Conservation (phyloP, 768 basidiomycete genomes). For the Kwoniella dendrophila region DNA sequence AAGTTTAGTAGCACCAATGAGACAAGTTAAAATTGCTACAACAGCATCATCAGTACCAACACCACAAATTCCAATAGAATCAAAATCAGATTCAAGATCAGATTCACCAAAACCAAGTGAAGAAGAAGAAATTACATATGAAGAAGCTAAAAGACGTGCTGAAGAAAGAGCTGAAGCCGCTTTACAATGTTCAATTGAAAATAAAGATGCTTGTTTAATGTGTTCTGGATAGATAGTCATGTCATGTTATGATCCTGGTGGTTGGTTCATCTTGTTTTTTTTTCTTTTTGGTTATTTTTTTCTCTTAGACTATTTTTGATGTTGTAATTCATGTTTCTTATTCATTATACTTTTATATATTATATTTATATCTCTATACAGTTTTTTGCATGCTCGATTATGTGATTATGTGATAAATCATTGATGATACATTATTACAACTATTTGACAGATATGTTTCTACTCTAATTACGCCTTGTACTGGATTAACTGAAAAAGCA, state of each 20-base stretch:
- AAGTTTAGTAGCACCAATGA: slow-evolving; percentile 37
- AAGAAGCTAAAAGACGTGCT: slow-evolving; percentile 54
- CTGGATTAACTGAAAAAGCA: no score
- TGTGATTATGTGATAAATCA: not conserved
- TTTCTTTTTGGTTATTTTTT: slow-evolving; percentile 1
- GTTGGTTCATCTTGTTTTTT: not conserved
- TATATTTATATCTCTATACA: not conserved
- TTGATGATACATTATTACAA: not conserved
- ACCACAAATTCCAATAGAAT: slow-evolving; percentile 12
- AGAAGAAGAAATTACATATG: slow-evolving; percentile 55
- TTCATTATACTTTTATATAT: not conserved
- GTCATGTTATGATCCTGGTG: no score
- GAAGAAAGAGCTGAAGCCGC: slow-evolving; percentile 56
- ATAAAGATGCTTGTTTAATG: slow-evolving; percentile 55
- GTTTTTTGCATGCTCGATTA: slow-evolving; percentile 16
- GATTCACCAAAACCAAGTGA: slow-evolving; percentile 43
- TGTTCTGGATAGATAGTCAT: slow-evolving; percentile 44
- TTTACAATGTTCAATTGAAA: slow-evolving; percentile 55
- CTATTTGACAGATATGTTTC: not conserved
- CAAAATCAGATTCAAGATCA: slow-evolving; percentile 6
- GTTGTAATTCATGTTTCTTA: slow-evolving; percentile 3
- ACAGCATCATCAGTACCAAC: slow-evolving; percentile 31
- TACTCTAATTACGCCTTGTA: no score
- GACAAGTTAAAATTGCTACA: slow-evolving; percentile 46
- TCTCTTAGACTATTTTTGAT: not conserved